A percentile compares a stretch with the other conserved stretches of the same genome.
Evolutionary conservation across 148 eudicot genomes (phyloP).

Genomic region (Dysphania ambrosioides): DNA sequence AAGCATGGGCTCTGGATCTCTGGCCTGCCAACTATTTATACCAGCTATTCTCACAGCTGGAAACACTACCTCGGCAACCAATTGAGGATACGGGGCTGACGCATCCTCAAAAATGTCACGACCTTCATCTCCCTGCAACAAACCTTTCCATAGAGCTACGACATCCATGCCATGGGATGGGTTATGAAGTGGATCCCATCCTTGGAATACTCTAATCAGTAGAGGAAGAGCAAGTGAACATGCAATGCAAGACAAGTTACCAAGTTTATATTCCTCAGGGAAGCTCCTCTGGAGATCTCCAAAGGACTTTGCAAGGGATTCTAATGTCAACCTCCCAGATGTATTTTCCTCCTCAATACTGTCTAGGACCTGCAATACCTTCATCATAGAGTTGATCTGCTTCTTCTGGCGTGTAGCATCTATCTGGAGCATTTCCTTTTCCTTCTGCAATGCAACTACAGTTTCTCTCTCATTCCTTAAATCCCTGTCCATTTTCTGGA

Average conservation of each 20-base stretch:
- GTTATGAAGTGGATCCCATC: constrained; percentile 84
- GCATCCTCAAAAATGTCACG: constrained; percentile 41
- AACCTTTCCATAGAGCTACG: constrained; percentile 56
- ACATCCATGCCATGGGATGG: constrained; percentile 61
- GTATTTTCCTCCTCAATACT: constrained; percentile 40
- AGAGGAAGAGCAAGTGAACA: constrained; percentile 76
- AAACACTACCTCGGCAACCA: constrained; percentile 79
- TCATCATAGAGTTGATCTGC: constrained; percentile 59
- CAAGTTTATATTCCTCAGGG: constrained; percentile 63
- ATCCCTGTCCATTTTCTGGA: constrained; percentile 66
- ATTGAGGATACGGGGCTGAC: constrained; percentile 58
- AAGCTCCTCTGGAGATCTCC: constrained; percentile 49
- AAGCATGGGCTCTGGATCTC: constrained; percentile 92
- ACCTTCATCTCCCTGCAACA: constrained; percentile 66
- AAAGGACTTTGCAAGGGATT: constrained; percentile 55
- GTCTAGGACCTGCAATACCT: constrained; percentile 49
- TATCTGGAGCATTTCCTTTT: constrained; percentile 65
- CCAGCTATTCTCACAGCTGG: constrained; percentile 88
- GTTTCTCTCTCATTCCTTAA: constrained; percentile 81
- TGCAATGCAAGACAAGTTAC: constrained; percentile 69
- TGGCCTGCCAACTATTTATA: constrained; percentile 83
- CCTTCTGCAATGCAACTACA: constrained; percentile 59
- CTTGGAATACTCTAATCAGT: constrained; percentile 74
- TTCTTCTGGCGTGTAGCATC: constrained; percentile 56
- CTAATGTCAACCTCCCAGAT: constrained; percentile 58